Base-by-base conservation (phyloP, 495 filamentous ascomycete species). In the Penicillium turbatum region DNA sequence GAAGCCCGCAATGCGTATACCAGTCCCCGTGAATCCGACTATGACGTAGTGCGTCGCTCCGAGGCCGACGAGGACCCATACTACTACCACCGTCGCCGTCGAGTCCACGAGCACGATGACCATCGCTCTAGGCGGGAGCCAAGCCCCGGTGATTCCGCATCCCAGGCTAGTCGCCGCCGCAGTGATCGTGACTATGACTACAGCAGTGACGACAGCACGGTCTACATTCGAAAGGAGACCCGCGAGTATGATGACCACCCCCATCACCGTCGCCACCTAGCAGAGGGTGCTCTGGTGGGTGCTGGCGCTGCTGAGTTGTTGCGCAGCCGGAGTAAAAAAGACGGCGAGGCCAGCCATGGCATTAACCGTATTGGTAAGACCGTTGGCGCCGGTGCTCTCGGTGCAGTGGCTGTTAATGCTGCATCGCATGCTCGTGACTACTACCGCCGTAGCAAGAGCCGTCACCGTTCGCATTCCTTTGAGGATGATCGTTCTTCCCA, bases 231-330 rank as follows among this genome's bases (percentile, higher is more conserved):
- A 53, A 79, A 78, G 62, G 79, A 82, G 54, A 76, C 71, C 31
- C 71, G 68, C n/a, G 69, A 80, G 35, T 82, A 84, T 26, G 59
- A 67, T 53, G 83, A 80, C 47, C 80, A 79, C 60, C 79, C 79
- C 13, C 72, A 81, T 55, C 84, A 90, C 65, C 86, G 82, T 61
- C 86, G 87, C 30, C 89, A 95, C 67, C 66, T 96, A n/a, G 89
- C 88, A 21, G 90, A 92, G 72, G 91, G 91, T 32, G 89, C 89
- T 21, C 71, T 92, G 31, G 86, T 88, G 41, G 91, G 89, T 12
- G 80, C 87, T 34, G 91, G 86, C 51, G 79, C 85, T 7, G 86
- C 86, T 4, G 89, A 89, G 38, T 63, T 96, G 3, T 59, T 95
- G 1, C 80, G 85, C 29, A 83, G 86, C 51, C 89, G 85, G 55